phyloP scores from a whole-genome alignment of 176 grass and related monocot species.

The Hordeum vulgare region MorexV3_pseudomolecules_assembly NC_058522.1:81794281-81794780 shows the following conservation, averaged over 20 bases:
- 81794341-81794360: background rate
- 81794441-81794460: background rate
- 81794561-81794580: no score
- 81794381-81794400: background rate
- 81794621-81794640: no score
- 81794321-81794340: background rate
- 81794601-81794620: no score
- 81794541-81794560: background rate
- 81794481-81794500: background rate
- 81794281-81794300: slow-evolving; percentile 17
- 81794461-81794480: background rate
- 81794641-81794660: no score
- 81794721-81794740: no score
- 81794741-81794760: no score
- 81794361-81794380: background rate
- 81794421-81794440: background rate
- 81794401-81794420: slow-evolving; percentile 35
- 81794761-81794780: no score
- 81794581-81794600: no score
- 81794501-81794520: slow-evolving; percentile 4
- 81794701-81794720: no score
- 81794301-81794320: slow-evolving; percentile 13
- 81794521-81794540: background rate
- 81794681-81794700: no score
- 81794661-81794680: no score